Evolutionary conservation across 768 basidiomycete genomes (phyloP).

Genomic region (Termitomyces sp.): DNA sequence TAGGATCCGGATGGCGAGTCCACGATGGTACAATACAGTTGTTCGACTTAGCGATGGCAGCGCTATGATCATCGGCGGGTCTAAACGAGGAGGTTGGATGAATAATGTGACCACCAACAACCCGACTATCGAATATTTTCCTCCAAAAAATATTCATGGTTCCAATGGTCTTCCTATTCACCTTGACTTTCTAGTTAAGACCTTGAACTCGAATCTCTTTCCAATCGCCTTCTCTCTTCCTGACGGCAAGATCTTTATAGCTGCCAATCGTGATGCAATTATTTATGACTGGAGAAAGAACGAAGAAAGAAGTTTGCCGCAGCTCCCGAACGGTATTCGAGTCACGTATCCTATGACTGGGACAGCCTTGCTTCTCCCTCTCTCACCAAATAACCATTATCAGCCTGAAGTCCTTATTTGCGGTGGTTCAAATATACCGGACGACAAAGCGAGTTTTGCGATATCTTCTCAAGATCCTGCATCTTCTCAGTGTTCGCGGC

Average conservation of each 20-base stretch:
- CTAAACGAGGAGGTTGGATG: conserved; percentile 80
- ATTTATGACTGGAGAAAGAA: conserved; percentile 73
- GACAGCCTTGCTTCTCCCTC: conserved; percentile 66
- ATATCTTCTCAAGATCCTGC: conserved; percentile 72
- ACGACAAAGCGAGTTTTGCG: conserved; percentile 49
- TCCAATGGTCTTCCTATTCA: conserved; percentile 62
- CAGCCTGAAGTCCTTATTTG: conserved; percentile 69
- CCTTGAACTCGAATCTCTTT: conserved; percentile 79
- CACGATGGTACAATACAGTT: conserved; percentile 78
- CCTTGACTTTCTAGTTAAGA: conserved; percentile 60
- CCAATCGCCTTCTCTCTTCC: conserved; percentile 72
- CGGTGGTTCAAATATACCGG: conserved; percentile 67
- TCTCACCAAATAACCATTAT: conserved; percentile 57
- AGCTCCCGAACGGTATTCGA: conserved; percentile 70
- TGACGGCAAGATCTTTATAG: conserved; percentile 65
- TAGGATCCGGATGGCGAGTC: conserved; percentile 64
- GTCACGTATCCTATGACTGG: conserved; percentile 84
- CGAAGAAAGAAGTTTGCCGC: conserved; percentile 55
- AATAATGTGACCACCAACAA: conserved; percentile 79
- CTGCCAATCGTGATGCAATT: conserved; percentile 74
- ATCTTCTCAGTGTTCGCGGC: conserved; percentile 66
- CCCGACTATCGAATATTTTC: conserved; percentile 78
- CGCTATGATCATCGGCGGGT: conserved; percentile 78
- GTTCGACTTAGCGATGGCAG: conserved; percentile 71
- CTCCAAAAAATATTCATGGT: conserved; percentile 67